A percentile compares a stretch with the other conserved stretches of the same genome.
These are phyloP conservation scores for Tuctoria greenei DNA, from an alignment of 176 grass and related monocot species.

Conservation along the genomic window DNA sequence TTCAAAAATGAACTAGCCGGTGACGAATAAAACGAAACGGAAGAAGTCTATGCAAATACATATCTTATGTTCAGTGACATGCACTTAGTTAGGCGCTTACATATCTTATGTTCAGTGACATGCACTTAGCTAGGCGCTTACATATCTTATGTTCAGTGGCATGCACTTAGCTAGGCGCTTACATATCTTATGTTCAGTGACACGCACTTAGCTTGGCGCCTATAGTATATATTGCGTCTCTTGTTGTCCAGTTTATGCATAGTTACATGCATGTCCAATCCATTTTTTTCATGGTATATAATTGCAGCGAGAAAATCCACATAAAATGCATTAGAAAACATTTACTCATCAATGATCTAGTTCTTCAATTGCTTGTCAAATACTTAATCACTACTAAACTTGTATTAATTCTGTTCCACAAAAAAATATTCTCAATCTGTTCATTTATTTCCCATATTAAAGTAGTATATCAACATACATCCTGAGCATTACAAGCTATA, in stretches of 20 bases:
- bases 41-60: too few species aligned
- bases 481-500: not conserved
- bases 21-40: too few species aligned
- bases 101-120: constrained; percentile 30
- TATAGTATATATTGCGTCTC: constrained; percentile 13
- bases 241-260: not conserved
- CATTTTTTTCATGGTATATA: not conserved
- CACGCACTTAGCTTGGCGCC: constrained; percentile 16
- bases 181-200: constrained; percentile 33
- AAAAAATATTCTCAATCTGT: not conserved
- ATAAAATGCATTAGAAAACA: not conserved
- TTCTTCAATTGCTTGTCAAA: not conserved
- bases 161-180: constrained; percentile 18
- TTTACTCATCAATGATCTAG: not conserved
- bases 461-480: not conserved
- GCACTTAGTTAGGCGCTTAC: constrained; percentile 22
- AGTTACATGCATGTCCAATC: constrained; percentile 26
- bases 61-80: constrained; percentile 28
- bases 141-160: constrained; percentile 29
- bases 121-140: constrained; percentile 23
- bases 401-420: not conserved
- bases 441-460: not conserved
- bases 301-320: not conserved
- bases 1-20: too few species aligned
- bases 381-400: not conserved